These are phyloP conservation scores for Uromyces viciae-fabae DNA, from an alignment of 1,284 basidiomycete species.

Conservation along the genomic window DNA sequence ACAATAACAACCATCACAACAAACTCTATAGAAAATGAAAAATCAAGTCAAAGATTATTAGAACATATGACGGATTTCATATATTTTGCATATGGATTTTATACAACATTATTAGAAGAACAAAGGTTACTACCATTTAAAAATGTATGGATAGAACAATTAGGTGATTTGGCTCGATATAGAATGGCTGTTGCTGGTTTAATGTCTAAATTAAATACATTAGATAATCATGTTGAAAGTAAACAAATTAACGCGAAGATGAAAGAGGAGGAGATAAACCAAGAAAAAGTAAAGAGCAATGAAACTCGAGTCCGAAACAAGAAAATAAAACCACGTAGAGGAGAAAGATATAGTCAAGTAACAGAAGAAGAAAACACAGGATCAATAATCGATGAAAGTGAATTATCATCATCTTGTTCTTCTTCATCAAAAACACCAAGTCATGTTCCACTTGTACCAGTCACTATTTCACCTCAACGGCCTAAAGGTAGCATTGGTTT, in stretches of 20 bases:
- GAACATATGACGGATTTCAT: constrained; percentile 85
- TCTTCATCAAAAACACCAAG: constrained; percentile 16
- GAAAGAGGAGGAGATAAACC: not conserved
- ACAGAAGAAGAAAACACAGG: not conserved
- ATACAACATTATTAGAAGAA: constrained; percentile 83
- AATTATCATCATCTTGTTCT: not conserved
- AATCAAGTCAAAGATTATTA: constrained; percentile 52
- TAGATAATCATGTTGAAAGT: constrained; percentile 47
- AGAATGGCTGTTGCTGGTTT: constrained; percentile 76
- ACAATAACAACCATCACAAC: too few relatives aligned
- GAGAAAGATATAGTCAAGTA: not conserved
- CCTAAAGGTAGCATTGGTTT: constrained; percentile 68
- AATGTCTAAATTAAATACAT: constrained; percentile 51
- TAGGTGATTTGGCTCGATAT: constrained; percentile 91
- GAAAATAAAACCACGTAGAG: not conserved
- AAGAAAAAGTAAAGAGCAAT: too few relatives aligned
- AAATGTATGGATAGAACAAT: constrained; percentile 85
- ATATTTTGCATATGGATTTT: constrained; percentile 90
- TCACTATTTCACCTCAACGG: constrained; percentile 9
- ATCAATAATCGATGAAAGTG: not conserved
- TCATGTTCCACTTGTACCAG: not conserved
- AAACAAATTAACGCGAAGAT: constrained; percentile 50
- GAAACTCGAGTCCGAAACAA: not conserved
- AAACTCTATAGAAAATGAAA: constrained; percentile 3
- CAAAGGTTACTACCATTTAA: constrained; percentile 68